Conservation (phyloP, 2,329 filamentous ascomycete genomes). For the Cladosporium sp. region DNA sequence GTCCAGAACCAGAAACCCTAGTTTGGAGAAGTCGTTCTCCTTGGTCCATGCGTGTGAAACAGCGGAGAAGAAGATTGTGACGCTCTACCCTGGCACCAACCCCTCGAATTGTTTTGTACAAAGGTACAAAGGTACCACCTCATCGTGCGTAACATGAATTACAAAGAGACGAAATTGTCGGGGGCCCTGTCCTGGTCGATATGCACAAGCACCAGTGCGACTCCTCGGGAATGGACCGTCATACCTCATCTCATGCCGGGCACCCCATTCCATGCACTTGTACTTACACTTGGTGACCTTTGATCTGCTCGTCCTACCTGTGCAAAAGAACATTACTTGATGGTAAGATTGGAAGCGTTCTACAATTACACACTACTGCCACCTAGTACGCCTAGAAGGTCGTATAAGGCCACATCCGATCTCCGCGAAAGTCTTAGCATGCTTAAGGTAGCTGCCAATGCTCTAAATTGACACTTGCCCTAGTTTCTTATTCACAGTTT, state of each 20-base stretch:
- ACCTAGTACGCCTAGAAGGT: background rate
- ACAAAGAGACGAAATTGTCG: background rate
- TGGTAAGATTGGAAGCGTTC: background rate
- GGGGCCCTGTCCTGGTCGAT: no score
- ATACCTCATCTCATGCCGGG: background rate
- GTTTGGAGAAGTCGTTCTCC: background rate
- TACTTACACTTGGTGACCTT: background rate
- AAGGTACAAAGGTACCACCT: background rate
- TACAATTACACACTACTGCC: background rate
- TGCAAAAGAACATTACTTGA: no score
- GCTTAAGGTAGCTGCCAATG: background rate
- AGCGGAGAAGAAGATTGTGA: background rate
- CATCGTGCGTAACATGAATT: background rate
- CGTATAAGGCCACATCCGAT: background rate
- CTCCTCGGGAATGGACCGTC: background rate
- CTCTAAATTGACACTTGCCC: background rate
- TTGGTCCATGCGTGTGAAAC: background rate
- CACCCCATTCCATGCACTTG: background rate
- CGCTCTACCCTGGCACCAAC: background rate
- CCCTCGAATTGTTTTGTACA: background rate
- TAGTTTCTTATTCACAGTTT: background rate
- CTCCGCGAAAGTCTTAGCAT: background rate
- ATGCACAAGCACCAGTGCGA: background rate
- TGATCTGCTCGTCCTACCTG: background rate
- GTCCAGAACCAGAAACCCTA: slow-evolving; percentile 1